These are phyloP conservation scores for Dryas octopetala DNA, from an alignment of 306 rosid genomes.

Conservation along the genomic window DNA sequence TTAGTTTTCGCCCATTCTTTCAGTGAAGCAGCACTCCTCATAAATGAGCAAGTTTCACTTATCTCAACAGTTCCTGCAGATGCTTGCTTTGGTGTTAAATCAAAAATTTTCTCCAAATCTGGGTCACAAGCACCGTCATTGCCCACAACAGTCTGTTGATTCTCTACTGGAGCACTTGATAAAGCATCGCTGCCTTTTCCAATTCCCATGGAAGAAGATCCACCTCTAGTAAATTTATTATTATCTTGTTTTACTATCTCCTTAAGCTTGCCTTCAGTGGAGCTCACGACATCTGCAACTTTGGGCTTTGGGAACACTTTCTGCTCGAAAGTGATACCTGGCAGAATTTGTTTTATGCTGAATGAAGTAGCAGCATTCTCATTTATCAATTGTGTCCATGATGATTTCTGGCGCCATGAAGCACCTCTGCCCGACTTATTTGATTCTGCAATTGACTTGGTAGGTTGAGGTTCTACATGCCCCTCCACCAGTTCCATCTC, in stretches of 20 bases:
- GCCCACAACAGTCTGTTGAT: conserved; percentile 27
- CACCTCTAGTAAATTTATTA: conserved; percentile 22
- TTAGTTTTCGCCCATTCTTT: conserved; percentile 72
- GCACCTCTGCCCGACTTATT: conserved; percentile 58
- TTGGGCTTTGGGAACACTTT: conserved; percentile 26
- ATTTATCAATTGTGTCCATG: conserved; percentile 78
- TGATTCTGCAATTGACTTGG: conserved; percentile 24
- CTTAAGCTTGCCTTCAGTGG: conserved; percentile 27
- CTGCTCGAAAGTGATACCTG: conserved; percentile 40
- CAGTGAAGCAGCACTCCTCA: conserved; percentile 72
- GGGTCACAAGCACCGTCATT: conserved; percentile 24
- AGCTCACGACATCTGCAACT: conserved; percentile 19
- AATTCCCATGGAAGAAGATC: conserved; percentile 17
- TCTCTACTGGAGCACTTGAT: conserved; percentile 20
- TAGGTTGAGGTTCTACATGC: conserved; percentile 37
- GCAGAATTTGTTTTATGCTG: conserved; percentile 62
- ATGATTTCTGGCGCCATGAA: conserved; percentile 65
- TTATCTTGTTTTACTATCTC: conserved; percentile 25
- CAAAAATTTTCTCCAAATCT: conserved; percentile 30
- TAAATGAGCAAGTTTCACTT: conserved; percentile 64
- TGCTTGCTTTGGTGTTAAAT: conserved; percentile 30
- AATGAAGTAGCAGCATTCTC: conserved; percentile 42
- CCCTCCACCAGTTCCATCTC: conserved; percentile 9
- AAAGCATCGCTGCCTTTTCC: neutral
- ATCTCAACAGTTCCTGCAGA: conserved; percentile 34